Conservation (phyloP, 2,329 filamentous ascomycete genomes). For the Penicillium sp. region DNA sequence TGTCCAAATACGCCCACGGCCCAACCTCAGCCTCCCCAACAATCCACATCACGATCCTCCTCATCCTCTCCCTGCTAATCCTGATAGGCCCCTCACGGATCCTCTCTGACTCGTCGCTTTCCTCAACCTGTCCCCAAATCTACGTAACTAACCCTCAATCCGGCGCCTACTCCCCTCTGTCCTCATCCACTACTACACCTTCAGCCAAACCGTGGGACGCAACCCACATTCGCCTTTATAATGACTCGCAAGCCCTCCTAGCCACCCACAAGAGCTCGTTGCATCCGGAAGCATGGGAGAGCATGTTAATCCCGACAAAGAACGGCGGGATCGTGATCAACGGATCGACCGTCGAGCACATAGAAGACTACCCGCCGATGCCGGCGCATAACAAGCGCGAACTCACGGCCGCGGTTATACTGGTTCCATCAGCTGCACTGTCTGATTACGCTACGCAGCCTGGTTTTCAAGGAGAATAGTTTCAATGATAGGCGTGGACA, state of each 20-base stretch:
- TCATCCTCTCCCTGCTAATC: conserved; percentile 9
- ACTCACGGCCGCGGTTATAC: conserved; percentile 12
- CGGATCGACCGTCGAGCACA: background rate
- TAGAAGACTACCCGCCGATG: background rate
- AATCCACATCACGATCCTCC: conserved; percentile 13
- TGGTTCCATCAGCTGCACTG: conserved; percentile 26
- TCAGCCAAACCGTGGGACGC: background rate
- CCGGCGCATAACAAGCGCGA: background rate
- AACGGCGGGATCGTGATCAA: conserved; percentile 5
- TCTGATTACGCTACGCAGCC: conserved; percentile 16
- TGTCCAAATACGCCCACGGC: background rate
- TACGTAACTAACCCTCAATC: background rate
- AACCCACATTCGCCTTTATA: background rate
- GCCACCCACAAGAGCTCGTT: background rate
- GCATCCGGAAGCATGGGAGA: conserved; percentile 12
- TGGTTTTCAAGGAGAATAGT: conserved; percentile 19
- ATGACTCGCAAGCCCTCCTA: background rate
- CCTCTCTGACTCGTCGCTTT: conserved; percentile 5
- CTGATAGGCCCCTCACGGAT: conserved; percentile 12
- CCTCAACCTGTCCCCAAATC: background rate
- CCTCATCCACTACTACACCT: background rate
- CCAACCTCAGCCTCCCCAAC: conserved; percentile 1
- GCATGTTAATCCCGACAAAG: conserved; percentile 13
- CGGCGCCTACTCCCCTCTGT: background rate
- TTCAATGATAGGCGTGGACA: background rate